Evolutionary conservation across 176 grass and related monocot species (phyloP).

Genomic region (Triticum timopheevii): DNA sequence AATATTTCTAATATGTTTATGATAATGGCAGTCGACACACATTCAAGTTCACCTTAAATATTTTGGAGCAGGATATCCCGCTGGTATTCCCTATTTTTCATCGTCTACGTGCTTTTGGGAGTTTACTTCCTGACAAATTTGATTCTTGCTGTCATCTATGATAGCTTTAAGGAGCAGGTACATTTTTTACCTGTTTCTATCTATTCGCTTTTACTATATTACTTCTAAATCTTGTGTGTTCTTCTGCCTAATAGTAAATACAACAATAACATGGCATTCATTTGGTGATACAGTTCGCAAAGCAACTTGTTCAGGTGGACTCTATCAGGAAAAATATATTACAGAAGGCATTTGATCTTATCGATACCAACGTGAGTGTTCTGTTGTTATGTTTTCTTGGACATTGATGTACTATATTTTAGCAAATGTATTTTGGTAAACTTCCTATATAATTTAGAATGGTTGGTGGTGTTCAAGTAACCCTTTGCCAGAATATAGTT

Average conservation of each 20-base stretch:
- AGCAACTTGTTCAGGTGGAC: constrained; percentile 79
- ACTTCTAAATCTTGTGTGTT: constrained; percentile 22
- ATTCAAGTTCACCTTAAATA: constrained; percentile 20
- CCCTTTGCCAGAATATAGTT: constrained; percentile 10
- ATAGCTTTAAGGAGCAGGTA: constrained; percentile 98
- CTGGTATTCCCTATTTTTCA: constrained; percentile 85
- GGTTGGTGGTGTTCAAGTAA: background rate
- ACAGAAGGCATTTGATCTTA: constrained; percentile 89
- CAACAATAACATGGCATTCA: constrained; percentile 16
- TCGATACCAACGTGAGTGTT: constrained; percentile 71
- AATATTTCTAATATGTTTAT: constrained; percentile 35
- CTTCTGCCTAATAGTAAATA: constrained; percentile 14
- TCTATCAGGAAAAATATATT: constrained; percentile 70
- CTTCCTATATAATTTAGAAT: background rate
- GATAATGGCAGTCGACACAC: constrained; percentile 24
- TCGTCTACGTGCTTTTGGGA: constrained; percentile 87
- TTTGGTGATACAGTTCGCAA: constrained; percentile 73
- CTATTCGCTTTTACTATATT: constrained; percentile 16
- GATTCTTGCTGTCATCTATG: constrained; percentile 98
- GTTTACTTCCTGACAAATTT: constrained; percentile 99
- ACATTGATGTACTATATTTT: background rate
- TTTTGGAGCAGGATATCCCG: constrained; percentile 82
- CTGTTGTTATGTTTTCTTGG: constrained; percentile 30
- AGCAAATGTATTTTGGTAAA: no score
- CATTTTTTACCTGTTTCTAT: background rate